phyloP scores from a whole-genome alignment of 2,329 filamentous ascomycete species.

The Aspergillus pseudonomiae region DNA sequence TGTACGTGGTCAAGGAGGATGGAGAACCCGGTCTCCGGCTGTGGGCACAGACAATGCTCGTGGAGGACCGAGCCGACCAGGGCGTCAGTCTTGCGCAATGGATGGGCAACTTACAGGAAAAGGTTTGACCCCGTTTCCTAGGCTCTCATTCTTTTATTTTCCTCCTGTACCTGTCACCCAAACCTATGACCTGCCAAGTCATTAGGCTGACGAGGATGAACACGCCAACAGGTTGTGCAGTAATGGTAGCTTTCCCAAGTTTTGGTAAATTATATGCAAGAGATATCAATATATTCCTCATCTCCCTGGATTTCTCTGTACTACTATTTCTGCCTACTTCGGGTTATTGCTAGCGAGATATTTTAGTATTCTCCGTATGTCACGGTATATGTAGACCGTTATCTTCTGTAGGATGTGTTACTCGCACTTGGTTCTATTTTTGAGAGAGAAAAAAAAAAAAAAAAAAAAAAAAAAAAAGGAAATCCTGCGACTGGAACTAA shows the following conservation, averaged over 20 bases:
- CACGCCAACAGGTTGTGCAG: conserved; percentile 35
- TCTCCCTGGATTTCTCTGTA: conserved; percentile 4
- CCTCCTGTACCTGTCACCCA: conserved; percentile 13
- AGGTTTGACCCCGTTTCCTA: conserved; percentile 63
- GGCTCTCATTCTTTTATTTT: conserved; percentile 12
- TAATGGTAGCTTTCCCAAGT: conserved; percentile 28
- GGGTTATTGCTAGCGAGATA: neutral
- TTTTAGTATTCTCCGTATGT: neutral
- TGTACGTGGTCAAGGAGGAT: conserved; percentile 93
- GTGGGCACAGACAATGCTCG: conserved; percentile 94
- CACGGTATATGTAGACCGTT: neutral
- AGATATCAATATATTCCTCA: conserved; percentile 27
- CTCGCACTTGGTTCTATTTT: neutral
- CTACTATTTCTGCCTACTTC: neutral
- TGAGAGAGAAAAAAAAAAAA: neutral
- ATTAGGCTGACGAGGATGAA: conserved; percentile 28
- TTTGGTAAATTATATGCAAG: conserved; percentile 25
- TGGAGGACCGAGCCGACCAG: conserved; percentile 94
- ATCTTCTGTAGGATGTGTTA: neutral
- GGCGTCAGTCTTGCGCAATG: conserved; percentile 91
- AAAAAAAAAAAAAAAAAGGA: neutral
- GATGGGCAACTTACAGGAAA: conserved; percentile 89
- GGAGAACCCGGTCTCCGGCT: conserved; percentile 92
- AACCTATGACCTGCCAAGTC: conserved; percentile 15
- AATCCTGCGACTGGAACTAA: neutral